Conservation (phyloP, 139 green algal genomes). For the Chlorella sp. region DNA sequence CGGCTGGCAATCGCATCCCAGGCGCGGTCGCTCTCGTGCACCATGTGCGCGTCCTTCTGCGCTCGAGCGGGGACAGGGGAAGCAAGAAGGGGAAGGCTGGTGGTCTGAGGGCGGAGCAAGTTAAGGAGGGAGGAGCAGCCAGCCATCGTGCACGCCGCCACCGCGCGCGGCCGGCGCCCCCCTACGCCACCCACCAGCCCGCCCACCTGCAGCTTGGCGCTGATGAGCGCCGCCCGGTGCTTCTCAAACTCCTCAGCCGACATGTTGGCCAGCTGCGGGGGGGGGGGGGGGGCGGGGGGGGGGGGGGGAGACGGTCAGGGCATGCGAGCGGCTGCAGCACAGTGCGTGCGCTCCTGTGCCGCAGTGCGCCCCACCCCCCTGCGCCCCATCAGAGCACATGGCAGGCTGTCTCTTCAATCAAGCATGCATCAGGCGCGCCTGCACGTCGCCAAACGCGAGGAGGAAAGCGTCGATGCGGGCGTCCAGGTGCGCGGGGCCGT, state of each 20-base stretch:
- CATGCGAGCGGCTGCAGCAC: too few species aligned
- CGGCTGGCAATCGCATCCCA: constrained; percentile 81
- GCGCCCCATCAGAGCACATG: background rate
- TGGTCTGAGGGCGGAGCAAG: background rate
- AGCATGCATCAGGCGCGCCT: constrained; percentile 44
- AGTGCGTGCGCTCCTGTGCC: too few species aligned
- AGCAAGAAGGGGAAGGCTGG: background rate
- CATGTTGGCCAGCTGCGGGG: constrained; percentile 38
- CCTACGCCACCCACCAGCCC: constrained; percentile 65
- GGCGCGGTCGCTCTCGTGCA: constrained; percentile 75
- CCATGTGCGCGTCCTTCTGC: constrained; percentile 54
- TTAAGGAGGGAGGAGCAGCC: background rate
- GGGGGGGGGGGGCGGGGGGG: too few species aligned
- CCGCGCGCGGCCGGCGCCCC: constrained; percentile 69
- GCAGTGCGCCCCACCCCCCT: too few species aligned
- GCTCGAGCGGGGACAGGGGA: background rate
- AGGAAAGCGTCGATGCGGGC: constrained; percentile 85
- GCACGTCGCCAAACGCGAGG: constrained; percentile 37
- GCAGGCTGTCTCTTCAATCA: constrained; percentile 69
- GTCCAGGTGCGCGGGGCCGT: constrained; percentile 61
- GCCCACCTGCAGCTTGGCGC: constrained; percentile 76
- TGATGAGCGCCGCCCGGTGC: constrained; percentile 69
- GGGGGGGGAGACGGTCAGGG: too few species aligned
- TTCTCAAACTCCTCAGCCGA: constrained; percentile 71
- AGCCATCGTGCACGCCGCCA: background rate